Base-by-base conservation (phyloP, 2,329 filamentous ascomycete species). In the Talaromyces piceae region DNA sequence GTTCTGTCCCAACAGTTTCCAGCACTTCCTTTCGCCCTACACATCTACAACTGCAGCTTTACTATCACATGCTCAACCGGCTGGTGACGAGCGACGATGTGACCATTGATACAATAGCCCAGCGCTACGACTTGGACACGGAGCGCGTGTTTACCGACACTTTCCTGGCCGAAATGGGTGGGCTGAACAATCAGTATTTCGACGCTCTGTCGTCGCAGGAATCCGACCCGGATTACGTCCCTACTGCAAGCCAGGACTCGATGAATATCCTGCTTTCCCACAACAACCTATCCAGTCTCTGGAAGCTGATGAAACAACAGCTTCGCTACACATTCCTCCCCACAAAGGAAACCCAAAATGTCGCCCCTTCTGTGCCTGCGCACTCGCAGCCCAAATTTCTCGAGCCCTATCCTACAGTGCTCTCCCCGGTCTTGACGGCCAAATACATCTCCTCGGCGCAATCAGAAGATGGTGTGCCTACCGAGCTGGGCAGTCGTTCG, bases 11-110 rank as follows among this genome's bases (percentile, higher is more conserved):
- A 1, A 76, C 79, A 1, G 61, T 71, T 23, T 68, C 65, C 51
- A 80, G 82, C 20, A 73, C 81, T 1, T 80, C 83, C 0, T 76
- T 88, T 41, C 80, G 86, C 9, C 88, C 88, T 0, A 88, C 90
- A 0, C 82, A 85, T 59, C 84, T 96, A 54, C 93, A 98, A 64
- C 75, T 97, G 0, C 90, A 94, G 68, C 74, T 97, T 0, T 98
- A 97, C 64, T 90, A 91, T 58, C 83, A 84, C 23, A 82, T 97
- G 49, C 75, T 98, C n/a, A 81, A 83, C 8, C 78, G 83, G 2
- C 81, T 97, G 60, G 52, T 62, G 20, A 87, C 86, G 0, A 77
- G 81, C 0, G 84, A 84, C 46, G 77, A 78, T 6, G 76, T 95
- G 0, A 80, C 89, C 51, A 87, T 89, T 30, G 68, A 80, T 18